Percentiles rank a stretch among this genome's conserved stretches.
Conservation (phyloP, 345 rosid species). For the Moricandia moricandioides region DNA sequence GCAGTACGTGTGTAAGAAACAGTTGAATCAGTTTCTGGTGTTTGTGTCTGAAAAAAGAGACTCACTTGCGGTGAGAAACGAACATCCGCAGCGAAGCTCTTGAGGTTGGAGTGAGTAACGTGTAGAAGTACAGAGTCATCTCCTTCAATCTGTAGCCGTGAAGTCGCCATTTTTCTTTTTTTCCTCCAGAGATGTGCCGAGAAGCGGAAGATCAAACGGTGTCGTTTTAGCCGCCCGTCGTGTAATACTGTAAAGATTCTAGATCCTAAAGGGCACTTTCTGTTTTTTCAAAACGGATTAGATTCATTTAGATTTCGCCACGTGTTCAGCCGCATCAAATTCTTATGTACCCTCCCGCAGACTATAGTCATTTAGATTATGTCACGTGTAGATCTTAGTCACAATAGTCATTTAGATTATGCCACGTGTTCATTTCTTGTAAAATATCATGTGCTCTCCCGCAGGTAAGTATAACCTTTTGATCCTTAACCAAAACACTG, state of each 20-base stretch:
- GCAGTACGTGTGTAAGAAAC: background rate
- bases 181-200: background rate
- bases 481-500: background rate
- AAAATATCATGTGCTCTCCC: background rate
- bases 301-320: constrained; percentile 21
- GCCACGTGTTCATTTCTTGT: constrained; percentile 25
- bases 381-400: background rate
- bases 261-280: background rate
- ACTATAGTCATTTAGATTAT: background rate
- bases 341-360: constrained; percentile 9
- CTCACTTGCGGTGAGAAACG: constrained; percentile 77
- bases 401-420: no score
- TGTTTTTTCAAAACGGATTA: background rate
- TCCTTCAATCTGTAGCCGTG: constrained; percentile 44
- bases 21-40: background rate
- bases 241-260: background rate
- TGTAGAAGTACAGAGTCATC: constrained; percentile 70
- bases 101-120: constrained; percentile 77
- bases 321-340: constrained; percentile 15
- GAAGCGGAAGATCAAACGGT: background rate
- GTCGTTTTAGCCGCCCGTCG: constrained; percentile 8
- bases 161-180: constrained; percentile 36
- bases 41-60: background rate
- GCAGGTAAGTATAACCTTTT: background rate
- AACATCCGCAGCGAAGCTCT: constrained; percentile 61